Evolutionary conservation across 257 asterid species (phyloP).

Genomic region (Buddleja alternifolia): DNA sequence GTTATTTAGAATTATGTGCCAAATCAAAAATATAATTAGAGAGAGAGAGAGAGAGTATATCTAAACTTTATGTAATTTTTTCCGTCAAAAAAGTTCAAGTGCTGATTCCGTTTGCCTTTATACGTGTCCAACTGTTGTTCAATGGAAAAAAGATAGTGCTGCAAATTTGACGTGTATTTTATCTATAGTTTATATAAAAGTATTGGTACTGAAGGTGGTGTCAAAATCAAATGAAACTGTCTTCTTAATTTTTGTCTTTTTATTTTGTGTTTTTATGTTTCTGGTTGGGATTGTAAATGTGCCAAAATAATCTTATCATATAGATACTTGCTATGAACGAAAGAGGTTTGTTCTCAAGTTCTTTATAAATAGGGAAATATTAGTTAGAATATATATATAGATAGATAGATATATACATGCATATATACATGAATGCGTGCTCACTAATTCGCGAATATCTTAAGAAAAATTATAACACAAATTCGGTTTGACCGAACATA

Average conservation of each 20-base stretch:
- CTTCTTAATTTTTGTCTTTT: background rate
- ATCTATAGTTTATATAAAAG: background rate
- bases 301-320: conserved; percentile 13
- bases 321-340: no score
- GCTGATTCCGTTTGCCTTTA: conserved; percentile 42
- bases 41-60: conserved; percentile 10
- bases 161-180: conserved; percentile 40
- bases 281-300: conserved; percentile 20
- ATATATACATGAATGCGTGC: no score
- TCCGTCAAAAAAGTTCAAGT: conserved; percentile 32
- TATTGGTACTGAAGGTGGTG: conserved; percentile 39
- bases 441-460: no score
- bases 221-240: conserved; percentile 38
- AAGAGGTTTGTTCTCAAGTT: no score
- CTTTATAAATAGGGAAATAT: no score
- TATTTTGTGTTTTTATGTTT: background rate
- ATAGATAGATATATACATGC: no score
- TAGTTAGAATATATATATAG: no score
- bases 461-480: no score
- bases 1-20: background rate
- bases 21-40: background rate
- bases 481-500: no score
- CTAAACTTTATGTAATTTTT: background rate
- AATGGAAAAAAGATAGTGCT: conserved; percentile 43
- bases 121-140: conserved; percentile 53